phyloP scores from a whole-genome alignment of 805 yeast genomes.

The Saccharomycopsis olivae region DNA sequence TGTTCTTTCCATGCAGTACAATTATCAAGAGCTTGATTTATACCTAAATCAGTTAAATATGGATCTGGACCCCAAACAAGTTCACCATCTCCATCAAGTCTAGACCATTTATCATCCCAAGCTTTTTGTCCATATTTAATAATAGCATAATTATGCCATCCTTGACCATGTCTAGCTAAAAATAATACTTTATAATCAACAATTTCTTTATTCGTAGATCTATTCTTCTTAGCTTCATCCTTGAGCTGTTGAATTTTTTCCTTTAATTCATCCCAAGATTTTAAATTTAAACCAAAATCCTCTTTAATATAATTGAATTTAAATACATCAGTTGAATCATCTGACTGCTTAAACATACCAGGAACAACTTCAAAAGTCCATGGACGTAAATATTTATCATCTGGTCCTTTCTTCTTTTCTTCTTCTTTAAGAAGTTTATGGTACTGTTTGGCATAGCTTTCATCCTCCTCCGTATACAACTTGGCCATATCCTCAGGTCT shows the following conservation, averaged over 20 bases:
- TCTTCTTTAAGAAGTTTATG: slow-evolving; percentile 1
- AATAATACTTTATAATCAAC: slow-evolving; percentile 38
- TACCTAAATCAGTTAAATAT: slow-evolving; percentile 43
- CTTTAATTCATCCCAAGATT: slow-evolving; percentile 28
- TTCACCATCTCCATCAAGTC: slow-evolving; percentile 42
- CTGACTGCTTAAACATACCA: slow-evolving; percentile 35
- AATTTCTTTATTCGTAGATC: too few species aligned
- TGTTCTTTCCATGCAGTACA: slow-evolving; percentile 31
- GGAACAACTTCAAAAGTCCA: slow-evolving; percentile 28
- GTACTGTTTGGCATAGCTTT: slow-evolving; percentile 5
- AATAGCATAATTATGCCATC: slow-evolving; percentile 49
- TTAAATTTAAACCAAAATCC: slow-evolving; percentile 31
- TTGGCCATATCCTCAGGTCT: slow-evolving; percentile 14
- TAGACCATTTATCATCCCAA: slow-evolving; percentile 51
- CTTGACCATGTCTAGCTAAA: slow-evolving; percentile 63
- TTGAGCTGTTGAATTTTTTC: slow-evolving; percentile 29
- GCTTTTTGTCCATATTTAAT: slow-evolving; percentile 41
- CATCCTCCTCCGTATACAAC: slow-evolving; percentile 10
- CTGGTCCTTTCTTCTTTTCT: slow-evolving; percentile 1
- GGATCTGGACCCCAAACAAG: slow-evolving; percentile 53
- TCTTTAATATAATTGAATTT: slow-evolving; percentile 32
- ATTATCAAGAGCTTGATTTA: slow-evolving; percentile 44
- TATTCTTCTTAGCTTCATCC: slow-evolving; percentile 20
- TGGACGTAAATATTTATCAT: slow-evolving; percentile 9
- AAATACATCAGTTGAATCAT: slow-evolving; percentile 30